Evolutionary conservation across 2,329 filamentous ascomycete genomes (phyloP).

Genomic region (Penicillium italicum): DNA sequence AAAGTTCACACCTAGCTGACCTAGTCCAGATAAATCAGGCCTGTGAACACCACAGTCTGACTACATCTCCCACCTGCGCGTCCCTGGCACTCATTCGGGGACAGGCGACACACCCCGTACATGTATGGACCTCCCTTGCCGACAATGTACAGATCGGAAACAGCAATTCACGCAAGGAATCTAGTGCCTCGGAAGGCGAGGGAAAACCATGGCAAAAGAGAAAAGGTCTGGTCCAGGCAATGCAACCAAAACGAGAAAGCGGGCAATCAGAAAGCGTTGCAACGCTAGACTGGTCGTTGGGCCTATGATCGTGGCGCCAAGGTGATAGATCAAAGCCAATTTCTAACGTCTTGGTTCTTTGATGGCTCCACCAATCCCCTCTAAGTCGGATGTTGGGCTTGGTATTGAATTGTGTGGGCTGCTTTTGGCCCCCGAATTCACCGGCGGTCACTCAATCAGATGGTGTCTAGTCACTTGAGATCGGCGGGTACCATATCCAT

Average conservation of each 20-base stretch:
- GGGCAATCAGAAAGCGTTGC: background rate
- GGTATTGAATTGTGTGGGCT: background rate
- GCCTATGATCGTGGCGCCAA: constrained; percentile 4
- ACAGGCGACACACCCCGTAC: constrained; percentile 4
- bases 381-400: background rate
- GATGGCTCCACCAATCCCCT: background rate
- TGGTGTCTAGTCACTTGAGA: background rate
- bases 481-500: background rate
- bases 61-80: background rate
- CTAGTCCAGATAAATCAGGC: background rate
- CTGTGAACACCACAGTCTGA: background rate
- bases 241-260: background rate
- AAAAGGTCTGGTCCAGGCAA: background rate
- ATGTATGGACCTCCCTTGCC: background rate
- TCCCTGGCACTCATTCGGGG: constrained; percentile 11
- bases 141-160: background rate
- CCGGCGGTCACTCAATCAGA: constrained; percentile 7
- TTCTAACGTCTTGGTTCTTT: background rate
- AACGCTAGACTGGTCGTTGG: constrained; percentile 1
- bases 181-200: background rate
- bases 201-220: background rate
- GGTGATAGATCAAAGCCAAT: constrained; percentile 9
- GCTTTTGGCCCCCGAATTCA: constrained; percentile 2
- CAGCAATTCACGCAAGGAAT: background rate
- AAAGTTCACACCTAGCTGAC: background rate